Conservation (phyloP, 2,329 filamentous ascomycete genomes). For the Aspergillus pseudoviridinutans region DNA sequence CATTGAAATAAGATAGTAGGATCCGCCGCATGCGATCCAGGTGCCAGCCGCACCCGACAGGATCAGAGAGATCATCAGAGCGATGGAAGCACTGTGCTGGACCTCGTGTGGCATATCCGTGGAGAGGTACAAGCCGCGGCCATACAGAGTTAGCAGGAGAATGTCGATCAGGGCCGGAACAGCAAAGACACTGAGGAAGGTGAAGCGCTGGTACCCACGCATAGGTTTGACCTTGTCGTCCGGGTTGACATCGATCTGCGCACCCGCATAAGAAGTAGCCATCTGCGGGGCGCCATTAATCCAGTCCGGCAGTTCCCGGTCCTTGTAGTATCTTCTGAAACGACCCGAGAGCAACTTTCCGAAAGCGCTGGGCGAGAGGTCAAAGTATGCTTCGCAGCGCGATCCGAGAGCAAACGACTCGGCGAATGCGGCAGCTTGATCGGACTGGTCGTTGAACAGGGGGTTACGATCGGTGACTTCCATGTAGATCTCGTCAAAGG, state of each 20-base stretch:
- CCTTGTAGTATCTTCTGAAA: conserved; percentile 43
- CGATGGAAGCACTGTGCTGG: conserved; percentile 53
- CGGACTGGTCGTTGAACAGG: conserved; percentile 57
- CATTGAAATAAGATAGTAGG: conserved; percentile 58
- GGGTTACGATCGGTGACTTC: conserved; percentile 61
- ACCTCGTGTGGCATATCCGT: conserved; percentile 50
- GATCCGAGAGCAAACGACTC: conserved; percentile 62
- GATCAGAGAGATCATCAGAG: conserved; percentile 56
- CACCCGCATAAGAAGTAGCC: conserved; percentile 50
- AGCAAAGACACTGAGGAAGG: conserved; percentile 59
- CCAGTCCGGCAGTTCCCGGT: conserved; percentile 49
- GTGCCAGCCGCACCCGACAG: conserved; percentile 59
- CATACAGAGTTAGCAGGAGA: conserved; percentile 54
- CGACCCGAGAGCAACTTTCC: conserved; percentile 42
- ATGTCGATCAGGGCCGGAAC: conserved; percentile 62
- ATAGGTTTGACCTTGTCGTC: conserved; percentile 42
- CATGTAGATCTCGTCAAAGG: conserved; percentile 60
- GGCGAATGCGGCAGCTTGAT: conserved; percentile 61
- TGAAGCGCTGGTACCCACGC: conserved; percentile 49
- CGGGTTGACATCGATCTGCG: conserved; percentile 51
- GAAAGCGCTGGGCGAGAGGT: conserved; percentile 49
- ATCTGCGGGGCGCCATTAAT: conserved; percentile 48
- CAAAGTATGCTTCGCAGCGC: conserved; percentile 60
- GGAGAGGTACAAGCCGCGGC: conserved; percentile 59
- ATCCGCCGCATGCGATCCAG: conserved; percentile 60